Conservation (phyloP, 2,329 filamentous ascomycete genomes). For the Fusarium equiseti region DNA sequence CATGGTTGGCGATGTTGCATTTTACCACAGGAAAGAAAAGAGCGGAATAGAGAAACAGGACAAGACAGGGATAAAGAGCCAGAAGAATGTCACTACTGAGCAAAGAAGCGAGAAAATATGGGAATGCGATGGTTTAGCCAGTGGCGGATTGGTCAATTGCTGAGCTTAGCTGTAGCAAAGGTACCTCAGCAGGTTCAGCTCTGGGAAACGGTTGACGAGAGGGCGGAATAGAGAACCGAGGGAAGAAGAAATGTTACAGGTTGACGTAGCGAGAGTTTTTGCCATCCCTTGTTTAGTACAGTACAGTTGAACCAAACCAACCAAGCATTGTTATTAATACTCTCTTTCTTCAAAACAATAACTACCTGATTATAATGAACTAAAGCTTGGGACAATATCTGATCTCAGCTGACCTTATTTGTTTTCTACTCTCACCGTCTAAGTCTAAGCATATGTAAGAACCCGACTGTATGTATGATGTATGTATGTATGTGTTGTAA, state of each 20-base stretch:
- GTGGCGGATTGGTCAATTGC: conserved; percentile 11
- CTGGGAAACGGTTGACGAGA: background rate
- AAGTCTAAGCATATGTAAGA: conserved; percentile 22
- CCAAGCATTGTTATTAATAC: background rate
- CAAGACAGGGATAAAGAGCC: conserved; percentile 14
- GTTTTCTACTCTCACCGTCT: background rate
- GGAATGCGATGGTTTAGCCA: conserved; percentile 17
- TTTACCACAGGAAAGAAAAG: background rate
- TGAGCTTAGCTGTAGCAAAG: conserved; percentile 1
- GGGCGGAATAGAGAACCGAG: conserved; percentile 41
- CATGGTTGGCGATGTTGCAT: conserved; percentile 7
- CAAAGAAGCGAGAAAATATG: conserved; percentile 40
- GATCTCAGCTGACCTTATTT: conserved; percentile 5
- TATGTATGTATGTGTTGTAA: background rate
- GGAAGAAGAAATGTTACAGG: conserved; percentile 32
- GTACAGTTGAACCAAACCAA: background rate
- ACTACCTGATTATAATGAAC: background rate
- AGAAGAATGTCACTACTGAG: conserved; percentile 31
- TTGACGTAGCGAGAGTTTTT: conserved; percentile 32
- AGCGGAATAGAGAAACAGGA: conserved; percentile 14
- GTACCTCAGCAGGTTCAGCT: conserved; percentile 4
- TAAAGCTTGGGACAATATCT: background rate
- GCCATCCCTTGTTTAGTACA: background rate
- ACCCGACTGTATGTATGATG: background rate
- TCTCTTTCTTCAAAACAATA: background rate